These are phyloP conservation scores for Xerocomellus dryophilus DNA, from an alignment of 768 basidiomycete species.

Conservation along the genomic window DNA sequence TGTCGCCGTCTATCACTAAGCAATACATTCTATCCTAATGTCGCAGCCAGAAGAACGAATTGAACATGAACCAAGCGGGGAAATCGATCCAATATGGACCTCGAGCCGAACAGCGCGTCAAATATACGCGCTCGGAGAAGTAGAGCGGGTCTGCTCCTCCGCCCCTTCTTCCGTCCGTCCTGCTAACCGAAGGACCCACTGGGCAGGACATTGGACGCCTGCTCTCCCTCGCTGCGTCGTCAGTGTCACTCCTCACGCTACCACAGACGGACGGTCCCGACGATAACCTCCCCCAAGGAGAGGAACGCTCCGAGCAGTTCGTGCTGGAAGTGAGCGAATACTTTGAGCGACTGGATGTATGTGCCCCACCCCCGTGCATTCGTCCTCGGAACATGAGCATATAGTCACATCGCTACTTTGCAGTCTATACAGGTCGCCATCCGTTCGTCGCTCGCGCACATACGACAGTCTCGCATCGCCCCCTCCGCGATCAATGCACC, in stretches of 20 bases:
- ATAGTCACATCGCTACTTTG: neutral
- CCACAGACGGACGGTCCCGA: constrained; percentile 75
- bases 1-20: too few species aligned
- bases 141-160: constrained; percentile 59
- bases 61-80: constrained; percentile 24
- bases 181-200: neutral
- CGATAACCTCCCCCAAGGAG: constrained; percentile 71
- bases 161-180: neutral
- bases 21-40: constrained; percentile 8
- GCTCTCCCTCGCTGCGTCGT: constrained; percentile 71
- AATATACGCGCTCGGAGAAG: constrained; percentile 75
- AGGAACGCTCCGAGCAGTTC: constrained; percentile 82
- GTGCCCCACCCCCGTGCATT: constrained; percentile 15
- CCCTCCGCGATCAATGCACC: constrained; percentile 87
- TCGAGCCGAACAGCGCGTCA: constrained; percentile 79
- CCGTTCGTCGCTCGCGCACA: constrained; percentile 76
- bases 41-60: constrained; percentile 19
- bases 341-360: constrained; percentile 76
- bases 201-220: constrained; percentile 73
- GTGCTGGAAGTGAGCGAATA: constrained; percentile 83
- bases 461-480: constrained; percentile 77
- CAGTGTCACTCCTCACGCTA: constrained; percentile 74
- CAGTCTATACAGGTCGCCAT: constrained; percentile 76
- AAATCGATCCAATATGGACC: constrained; percentile 77
- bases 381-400: neutral